A percentile compares a stretch with the other conserved stretches of the same genome.
These are phyloP conservation scores for Phytopythium vexans DNA, from an alignment of 352 stramenopile genomes.

Conservation along the genomic window DNA sequence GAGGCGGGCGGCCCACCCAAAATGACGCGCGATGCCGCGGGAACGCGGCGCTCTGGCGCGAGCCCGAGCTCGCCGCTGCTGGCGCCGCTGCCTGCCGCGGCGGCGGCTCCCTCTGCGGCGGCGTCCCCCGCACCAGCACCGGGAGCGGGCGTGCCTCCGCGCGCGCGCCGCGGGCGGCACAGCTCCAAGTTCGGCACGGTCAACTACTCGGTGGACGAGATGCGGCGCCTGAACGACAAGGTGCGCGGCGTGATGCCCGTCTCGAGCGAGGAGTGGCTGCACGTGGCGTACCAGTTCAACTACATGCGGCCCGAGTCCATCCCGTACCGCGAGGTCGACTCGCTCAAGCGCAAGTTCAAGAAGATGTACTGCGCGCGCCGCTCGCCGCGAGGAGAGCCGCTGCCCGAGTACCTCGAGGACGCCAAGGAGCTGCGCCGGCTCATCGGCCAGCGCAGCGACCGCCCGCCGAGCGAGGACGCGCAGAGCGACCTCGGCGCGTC, in stretches of 20 bases:
- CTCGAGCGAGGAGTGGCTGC: conserved; percentile 52
- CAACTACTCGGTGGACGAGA: conserved; percentile 69
- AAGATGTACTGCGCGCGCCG: conserved; percentile 58
- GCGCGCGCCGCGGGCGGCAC: conserved; percentile 18
- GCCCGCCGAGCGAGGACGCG: conserved; percentile 16
- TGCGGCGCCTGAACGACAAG: conserved; percentile 59
- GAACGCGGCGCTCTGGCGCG: conserved; percentile 5
- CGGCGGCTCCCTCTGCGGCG: background rate
- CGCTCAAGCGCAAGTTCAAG: conserved; percentile 70
- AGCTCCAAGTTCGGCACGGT: conserved; percentile 66
- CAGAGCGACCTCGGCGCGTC: conserved; percentile 5
- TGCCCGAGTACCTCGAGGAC: conserved; percentile 49
- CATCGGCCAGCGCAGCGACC: conserved; percentile 44
- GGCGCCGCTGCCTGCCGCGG: background rate
- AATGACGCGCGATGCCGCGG: conserved; percentile 6
- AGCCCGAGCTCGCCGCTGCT: conserved; percentile 1
- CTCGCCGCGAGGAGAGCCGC: conserved; percentile 9
- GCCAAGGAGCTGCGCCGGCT: conserved; percentile 45
- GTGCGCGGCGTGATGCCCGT: conserved; percentile 52
- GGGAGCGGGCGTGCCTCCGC: background rate
- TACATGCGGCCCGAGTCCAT: conserved; percentile 58
- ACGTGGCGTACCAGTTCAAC: conserved; percentile 67
- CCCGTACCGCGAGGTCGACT: conserved; percentile 59
- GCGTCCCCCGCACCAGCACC: conserved; percentile 5
- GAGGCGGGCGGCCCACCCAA: background rate